Evolutionary conservation across 164 flowering plant species (phyloP).

Genomic region (Vitis amurensis): DNA sequence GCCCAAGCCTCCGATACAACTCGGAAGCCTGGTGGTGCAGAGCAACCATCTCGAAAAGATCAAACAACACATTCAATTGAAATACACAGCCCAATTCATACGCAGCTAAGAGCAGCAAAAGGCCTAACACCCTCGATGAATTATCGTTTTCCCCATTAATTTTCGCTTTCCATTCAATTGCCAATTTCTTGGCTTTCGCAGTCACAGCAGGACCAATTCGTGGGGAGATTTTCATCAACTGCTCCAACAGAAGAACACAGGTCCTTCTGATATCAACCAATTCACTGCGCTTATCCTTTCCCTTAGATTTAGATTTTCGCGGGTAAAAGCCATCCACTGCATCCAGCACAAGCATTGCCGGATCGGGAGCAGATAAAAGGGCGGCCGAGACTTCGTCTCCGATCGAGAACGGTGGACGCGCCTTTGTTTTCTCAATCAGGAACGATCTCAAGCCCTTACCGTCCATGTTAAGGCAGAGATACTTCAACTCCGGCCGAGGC

Average conservation of each 20-base stretch:
- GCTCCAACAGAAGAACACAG: constrained; percentile 17
- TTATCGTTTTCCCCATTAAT: not conserved
- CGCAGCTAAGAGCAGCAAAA: constrained; percentile 21
- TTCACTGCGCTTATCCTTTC: not conserved
- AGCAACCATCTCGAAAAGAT: not conserved
- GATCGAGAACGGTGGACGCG: not conserved
- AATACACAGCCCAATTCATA: constrained; percentile 13
- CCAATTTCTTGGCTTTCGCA: constrained; percentile 14
- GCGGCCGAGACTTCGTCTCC: not conserved
- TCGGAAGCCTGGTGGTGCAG: not conserved
- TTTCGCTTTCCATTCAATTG: constrained; percentile 10
- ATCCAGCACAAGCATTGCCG: constrained; percentile 1
- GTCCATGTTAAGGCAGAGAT: not conserved
- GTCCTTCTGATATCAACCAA: not conserved
- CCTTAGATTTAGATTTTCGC: not conserved
- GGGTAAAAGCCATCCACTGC: not conserved
- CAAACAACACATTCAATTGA: not conserved
- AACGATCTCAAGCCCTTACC: not conserved
- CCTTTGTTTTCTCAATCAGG: not conserved
- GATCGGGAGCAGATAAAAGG: not conserved
- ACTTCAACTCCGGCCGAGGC: not conserved
- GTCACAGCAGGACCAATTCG: constrained; percentile 4
- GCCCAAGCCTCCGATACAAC: not conserved
- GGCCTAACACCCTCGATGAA: constrained; percentile 11
- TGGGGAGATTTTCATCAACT: constrained; percentile 13